Evolutionary conservation across 441 rosid species (phyloP).

Genomic region (Codiaeum variegatum): DNA sequence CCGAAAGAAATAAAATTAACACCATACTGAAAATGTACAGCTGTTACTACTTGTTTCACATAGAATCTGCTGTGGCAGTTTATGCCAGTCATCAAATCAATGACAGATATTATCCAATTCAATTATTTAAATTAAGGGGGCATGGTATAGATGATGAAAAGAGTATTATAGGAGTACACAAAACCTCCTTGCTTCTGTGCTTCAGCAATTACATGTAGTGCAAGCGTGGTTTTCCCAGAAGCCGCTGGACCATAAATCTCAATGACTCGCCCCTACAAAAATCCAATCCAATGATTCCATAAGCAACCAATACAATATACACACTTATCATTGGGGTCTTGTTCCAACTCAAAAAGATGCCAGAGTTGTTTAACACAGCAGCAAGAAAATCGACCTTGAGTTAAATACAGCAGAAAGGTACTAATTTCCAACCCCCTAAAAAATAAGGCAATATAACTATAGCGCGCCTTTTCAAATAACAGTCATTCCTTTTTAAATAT

Average conservation of each 20-base stretch:
- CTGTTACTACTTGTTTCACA: neutral
- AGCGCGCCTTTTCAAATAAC: neutral
- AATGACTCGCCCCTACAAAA: slow-evolving; percentile 84
- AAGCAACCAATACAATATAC: slow-evolving; percentile 23
- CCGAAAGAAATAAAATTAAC: slow-evolving; percentile 1
- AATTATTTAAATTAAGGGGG: neutral
- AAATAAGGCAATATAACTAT: neutral
- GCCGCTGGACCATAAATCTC: slow-evolving; percentile 99
- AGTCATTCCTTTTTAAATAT: neutral
- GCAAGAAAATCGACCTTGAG: neutral
- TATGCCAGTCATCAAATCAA: neutral
- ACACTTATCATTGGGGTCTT: neutral
- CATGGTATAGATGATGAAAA: neutral
- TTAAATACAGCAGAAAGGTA: neutral
- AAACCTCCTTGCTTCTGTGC: slow-evolving; percentile 95
- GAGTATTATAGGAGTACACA: slow-evolving; percentile 4
- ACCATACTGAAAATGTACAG: neutral
- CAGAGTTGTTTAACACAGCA: neutral
- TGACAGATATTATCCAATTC: neutral
- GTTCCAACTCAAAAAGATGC: slow-evolving; percentile 1
- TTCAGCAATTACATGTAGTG: slow-evolving; percentile 92
- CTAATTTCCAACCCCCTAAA: neutral
- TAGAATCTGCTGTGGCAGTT: neutral
- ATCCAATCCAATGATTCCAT: slow-evolving; percentile 19
- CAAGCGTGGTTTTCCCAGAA: slow-evolving; percentile 96